These are phyloP conservation scores for Trichoderma erinaceum DNA, from an alignment of 495 filamentous ascomycete genomes.

Conservation along the genomic window DNA sequence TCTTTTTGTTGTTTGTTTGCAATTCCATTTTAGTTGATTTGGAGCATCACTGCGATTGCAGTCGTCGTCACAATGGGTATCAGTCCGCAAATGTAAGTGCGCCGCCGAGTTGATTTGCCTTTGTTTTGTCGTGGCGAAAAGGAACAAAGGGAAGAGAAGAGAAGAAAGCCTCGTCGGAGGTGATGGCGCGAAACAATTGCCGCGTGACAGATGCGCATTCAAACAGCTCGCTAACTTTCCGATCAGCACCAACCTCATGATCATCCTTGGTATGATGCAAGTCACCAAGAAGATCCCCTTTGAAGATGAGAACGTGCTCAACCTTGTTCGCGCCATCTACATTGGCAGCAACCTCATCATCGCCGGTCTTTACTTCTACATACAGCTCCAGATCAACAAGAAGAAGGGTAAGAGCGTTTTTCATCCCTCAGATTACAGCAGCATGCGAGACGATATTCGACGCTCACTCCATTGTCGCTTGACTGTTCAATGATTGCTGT, in stretches of 20 bases:
- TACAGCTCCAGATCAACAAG: conserved; percentile 72
- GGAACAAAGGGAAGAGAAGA: background rate
- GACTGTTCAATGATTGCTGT: background rate
- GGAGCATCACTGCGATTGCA: conserved; percentile 6
- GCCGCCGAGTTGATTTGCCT: conserved; percentile 15
- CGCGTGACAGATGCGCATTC: background rate
- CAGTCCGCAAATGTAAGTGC: conserved; percentile 46
- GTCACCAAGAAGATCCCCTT: conserved; percentile 92
- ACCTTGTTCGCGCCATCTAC: conserved; percentile 76
- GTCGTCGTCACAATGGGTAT: conserved; percentile 41
- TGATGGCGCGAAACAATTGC: background rate
- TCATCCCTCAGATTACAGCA: background rate
- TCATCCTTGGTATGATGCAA: conserved; percentile 98
- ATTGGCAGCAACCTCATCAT: conserved; percentile 86
- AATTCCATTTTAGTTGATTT: background rate
- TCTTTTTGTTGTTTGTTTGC: background rate
- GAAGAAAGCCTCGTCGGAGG: background rate
- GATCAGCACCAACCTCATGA: conserved; percentile 78
- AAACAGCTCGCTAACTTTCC: conserved; percentile 20
- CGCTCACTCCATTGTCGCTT: background rate
- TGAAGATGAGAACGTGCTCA: conserved; percentile 82
- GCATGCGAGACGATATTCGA: background rate
- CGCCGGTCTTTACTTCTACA: conserved; percentile 71
- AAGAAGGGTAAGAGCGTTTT: conserved; percentile 73
- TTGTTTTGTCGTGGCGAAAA: background rate